A percentile compares a stretch with the other conserved stretches of the same genome.
phyloP scores from a whole-genome alignment of 148 eudicot species.

The Pouteria glomerata region DNA sequence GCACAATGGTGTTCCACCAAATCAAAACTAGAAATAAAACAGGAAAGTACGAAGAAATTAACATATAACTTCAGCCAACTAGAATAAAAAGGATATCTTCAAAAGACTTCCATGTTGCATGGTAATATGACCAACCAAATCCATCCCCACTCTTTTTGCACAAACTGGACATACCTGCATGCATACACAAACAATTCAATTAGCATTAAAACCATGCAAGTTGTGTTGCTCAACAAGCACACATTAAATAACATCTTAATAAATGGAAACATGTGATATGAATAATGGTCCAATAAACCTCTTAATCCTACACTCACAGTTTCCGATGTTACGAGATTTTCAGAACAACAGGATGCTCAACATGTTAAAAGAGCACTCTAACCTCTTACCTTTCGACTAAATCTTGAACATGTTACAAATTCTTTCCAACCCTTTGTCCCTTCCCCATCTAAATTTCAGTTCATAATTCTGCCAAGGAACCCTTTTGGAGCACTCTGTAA shows the following conservation, averaged over 20 bases:
- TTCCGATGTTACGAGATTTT: background rate
- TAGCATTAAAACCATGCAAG: background rate
- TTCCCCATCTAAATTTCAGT: background rate
- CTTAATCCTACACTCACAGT: too few species aligned
- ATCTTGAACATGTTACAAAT: background rate
- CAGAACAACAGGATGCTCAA: background rate
- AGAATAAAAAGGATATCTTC: constrained; percentile 74
- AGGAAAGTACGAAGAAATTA: background rate
- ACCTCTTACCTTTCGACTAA: background rate
- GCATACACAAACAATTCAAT: constrained; percentile 20
- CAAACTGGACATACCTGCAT: constrained; percentile 95
- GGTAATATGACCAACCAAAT: constrained; percentile 79
- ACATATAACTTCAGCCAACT: background rate
- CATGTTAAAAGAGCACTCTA: background rate
- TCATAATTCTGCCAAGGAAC: background rate
- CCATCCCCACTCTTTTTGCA: constrained; percentile 73
- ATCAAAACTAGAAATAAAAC: background rate
- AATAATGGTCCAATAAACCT: background rate
- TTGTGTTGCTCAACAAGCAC: constrained; percentile 2
- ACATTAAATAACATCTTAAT: background rate
- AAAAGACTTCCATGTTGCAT: constrained; percentile 79
- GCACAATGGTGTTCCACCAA: background rate
- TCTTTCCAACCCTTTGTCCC: background rate
- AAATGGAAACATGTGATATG: background rate
- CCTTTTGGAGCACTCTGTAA: background rate